Evolutionary conservation across 139 green algal genomes (phyloP), one percentile per base, ranked within the genome.

Genomic region (Nannochloris sp.): DNA sequence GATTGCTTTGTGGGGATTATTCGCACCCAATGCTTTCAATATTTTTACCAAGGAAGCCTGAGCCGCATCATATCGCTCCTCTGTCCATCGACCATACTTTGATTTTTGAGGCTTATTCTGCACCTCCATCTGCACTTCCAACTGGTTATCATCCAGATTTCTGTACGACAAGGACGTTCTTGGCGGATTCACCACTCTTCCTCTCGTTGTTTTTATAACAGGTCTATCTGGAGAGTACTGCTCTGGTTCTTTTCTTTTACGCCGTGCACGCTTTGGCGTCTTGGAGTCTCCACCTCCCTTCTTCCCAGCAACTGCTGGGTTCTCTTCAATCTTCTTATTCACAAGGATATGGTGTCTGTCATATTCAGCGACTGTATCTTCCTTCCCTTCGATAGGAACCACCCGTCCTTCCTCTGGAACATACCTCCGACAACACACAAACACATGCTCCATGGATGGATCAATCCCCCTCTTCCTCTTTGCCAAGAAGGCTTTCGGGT

Each of bases 1-100:
- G 17, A 86, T 71, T 1, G 72, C 61, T 10, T 65, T 48, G 20
- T 73, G 63, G 2, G 78, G 69, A 9, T 36, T 26, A 3, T 44
- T 61, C 8, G 72, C 79, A 0, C 49, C 31, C 31, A 78, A 57
- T 14, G 8, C 29, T 5, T 46, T 55, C 62, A 86, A 67, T 29
- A 80, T 69, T n/a, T 60, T 59, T 20, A 82, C 71, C 48, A 86
- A 65, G 49, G 76, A 73, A 20, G 57, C 25, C 61, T 85, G 75
- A 3, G 74, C 79, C 11, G 16, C 48, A 2, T 66, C 53, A 67
- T 85, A 85, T 9, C 79, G 64, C 49, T 75, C 70, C 30, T 29
- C 49, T 16, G 44, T 46, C 74, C 74, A 81, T 59, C 70, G 61
- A 45, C 56, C 43, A 26, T 31, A 53, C 16, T 23, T 20, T 28